phyloP scores from a whole-genome alignment of 2,329 filamentous ascomycete species.

The Podosphaera xanthii region DNA sequence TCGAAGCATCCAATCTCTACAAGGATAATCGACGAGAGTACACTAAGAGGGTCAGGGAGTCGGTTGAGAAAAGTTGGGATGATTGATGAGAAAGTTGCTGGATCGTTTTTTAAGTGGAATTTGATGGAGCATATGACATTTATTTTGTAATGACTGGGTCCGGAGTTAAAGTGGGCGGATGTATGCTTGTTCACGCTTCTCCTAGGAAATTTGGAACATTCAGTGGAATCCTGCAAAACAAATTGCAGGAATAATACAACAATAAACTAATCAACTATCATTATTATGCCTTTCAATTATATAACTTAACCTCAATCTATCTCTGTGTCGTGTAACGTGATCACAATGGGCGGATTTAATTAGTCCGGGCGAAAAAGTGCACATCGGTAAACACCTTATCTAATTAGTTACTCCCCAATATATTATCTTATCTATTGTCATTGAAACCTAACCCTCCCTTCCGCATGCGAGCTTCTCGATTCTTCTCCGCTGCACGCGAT shows the following conservation, averaged over 20 bases:
- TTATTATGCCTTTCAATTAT: not conserved
- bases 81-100: constrained; percentile 28
- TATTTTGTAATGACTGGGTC: not conserved
- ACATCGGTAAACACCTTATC: no score
- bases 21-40: constrained; percentile 97
- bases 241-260: not conserved
- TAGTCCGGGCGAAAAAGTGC: no score
- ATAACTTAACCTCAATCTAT: no score
- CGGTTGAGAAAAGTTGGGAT: constrained; percentile 98
- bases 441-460: no score
- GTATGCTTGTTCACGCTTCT: not conserved
- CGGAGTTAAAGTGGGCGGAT: not conserved
- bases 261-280: not conserved
- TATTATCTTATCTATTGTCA: no score
- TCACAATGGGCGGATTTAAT: no score
- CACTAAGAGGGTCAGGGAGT: constrained; percentile 81
- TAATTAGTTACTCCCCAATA: no score
- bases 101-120: not conserved
- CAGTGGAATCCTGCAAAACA: not conserved
- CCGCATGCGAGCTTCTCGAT: no score
- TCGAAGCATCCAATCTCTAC: constrained; percentile 93
- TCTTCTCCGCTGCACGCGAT: constrained; percentile 7
- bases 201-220: not conserved
- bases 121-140: not conserved
- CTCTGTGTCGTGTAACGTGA: no score